Conservation (phyloP, 2,329 filamentous ascomycete species). For the Pseudogymnoascus sp. region DNA sequence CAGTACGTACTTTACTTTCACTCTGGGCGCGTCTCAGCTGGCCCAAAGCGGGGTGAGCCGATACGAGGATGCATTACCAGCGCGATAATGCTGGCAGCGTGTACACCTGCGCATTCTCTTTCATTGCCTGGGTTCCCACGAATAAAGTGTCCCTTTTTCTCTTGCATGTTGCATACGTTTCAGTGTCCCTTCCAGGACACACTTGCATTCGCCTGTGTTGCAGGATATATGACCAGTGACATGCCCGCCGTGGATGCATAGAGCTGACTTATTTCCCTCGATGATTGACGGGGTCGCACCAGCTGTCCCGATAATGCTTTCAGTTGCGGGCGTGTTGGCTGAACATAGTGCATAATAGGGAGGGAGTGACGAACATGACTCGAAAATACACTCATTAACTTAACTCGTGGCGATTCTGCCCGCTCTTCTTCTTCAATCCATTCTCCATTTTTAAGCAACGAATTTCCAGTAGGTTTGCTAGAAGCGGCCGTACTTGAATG, state of each 20-base stretch:
- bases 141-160: not conserved
- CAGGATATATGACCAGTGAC: conserved; percentile 29
- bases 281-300: conserved; percentile 11
- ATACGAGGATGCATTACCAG: conserved; percentile 1
- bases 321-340: not conserved
- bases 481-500: not conserved
- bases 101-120: not conserved
- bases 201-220: conserved; percentile 16
- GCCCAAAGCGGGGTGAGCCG: not conserved
- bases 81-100: not conserved
- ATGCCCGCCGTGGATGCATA: conserved; percentile 17
- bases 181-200: not conserved
- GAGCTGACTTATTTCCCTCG: conserved; percentile 18
- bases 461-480: not conserved
- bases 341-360: not conserved
- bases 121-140: not conserved
- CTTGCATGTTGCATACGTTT: not conserved
- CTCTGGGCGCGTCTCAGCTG: not conserved
- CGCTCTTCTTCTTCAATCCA: not conserved
- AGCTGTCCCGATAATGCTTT: not conserved
- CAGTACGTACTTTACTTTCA: not conserved
- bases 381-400: not conserved
- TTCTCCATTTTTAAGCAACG: not conserved
- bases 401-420: conserved; percentile 3
- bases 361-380: not conserved